phyloP scores from a whole-genome alignment of 805 yeast species.

The Starmerella riodocensis region DNA sequence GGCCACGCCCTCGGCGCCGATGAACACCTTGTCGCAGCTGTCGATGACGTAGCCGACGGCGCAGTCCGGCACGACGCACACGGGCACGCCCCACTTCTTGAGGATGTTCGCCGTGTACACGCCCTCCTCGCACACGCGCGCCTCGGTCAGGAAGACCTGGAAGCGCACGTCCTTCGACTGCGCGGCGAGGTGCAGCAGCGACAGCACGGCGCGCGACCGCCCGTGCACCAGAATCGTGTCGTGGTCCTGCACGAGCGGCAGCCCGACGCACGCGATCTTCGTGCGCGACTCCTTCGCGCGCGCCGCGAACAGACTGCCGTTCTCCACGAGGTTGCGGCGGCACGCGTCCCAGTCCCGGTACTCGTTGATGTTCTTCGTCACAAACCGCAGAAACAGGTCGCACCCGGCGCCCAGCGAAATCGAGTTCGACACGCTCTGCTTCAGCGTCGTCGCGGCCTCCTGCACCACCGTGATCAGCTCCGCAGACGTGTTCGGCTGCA shows the following conservation, averaged over 20 bases:
- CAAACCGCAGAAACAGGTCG: slow-evolving; percentile 89
- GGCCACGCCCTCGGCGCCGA: slow-evolving; percentile 98
- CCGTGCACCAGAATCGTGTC: slow-evolving; percentile 84
- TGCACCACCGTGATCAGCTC: slow-evolving; percentile 75
- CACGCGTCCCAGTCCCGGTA: slow-evolving; percentile 91
- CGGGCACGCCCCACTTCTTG: slow-evolving; percentile 66
- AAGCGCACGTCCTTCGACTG: slow-evolving; percentile 58
- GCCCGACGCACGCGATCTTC: slow-evolving; percentile 76
- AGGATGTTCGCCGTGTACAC: slow-evolving; percentile 55
- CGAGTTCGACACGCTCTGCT: slow-evolving; percentile 72
- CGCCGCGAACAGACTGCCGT: slow-evolving; percentile 81
- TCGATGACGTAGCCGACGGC: slow-evolving; percentile 89
- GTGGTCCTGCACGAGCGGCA: slow-evolving; percentile 83
- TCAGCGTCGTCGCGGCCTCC: slow-evolving; percentile 60
- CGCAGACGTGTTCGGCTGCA: slow-evolving; percentile 86
- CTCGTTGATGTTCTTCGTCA: slow-evolving; percentile 72
- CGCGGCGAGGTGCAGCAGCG: slow-evolving; percentile 63
- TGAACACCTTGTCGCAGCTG: slow-evolving; percentile 81
- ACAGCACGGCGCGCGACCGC: slow-evolving; percentile 76
- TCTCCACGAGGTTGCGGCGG: slow-evolving; percentile 72
- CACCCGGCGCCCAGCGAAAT: slow-evolving; percentile 94
- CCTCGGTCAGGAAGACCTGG: slow-evolving; percentile 83
- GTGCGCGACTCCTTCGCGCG: slow-evolving; percentile 84
- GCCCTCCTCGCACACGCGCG: slow-evolving; percentile 74
- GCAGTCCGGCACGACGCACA: slow-evolving; percentile 73